phyloP scores from a whole-genome alignment of 1,139 yeast species.

The Debaryomycetaceae sp. region DNA sequence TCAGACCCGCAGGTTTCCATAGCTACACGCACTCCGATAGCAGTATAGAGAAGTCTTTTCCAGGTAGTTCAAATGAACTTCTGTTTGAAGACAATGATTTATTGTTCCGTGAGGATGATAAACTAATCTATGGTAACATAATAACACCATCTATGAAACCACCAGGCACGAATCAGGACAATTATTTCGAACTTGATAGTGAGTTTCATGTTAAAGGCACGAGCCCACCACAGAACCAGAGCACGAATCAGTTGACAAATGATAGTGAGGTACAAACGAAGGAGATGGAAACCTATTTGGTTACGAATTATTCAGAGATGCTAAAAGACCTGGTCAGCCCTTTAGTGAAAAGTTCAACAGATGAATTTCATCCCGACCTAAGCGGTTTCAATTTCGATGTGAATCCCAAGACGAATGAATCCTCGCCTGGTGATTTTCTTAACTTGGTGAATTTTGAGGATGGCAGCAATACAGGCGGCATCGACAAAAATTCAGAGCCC shows the following conservation, averaged over 20 bases:
- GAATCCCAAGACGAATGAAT: conserved; percentile 7
- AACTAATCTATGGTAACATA: conserved; percentile 10
- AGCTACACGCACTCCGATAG: conserved; percentile 9
- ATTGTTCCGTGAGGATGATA: conserved; percentile 5
- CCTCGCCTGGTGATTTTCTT: conserved; percentile 2
- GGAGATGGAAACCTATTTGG: neutral
- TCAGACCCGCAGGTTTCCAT: conserved; percentile 4
- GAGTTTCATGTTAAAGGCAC: neutral
- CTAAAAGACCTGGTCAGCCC: conserved; percentile 1
- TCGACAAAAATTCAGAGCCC: neutral
- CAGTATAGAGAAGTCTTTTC: neutral
- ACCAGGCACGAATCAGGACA: conserved; percentile 28
- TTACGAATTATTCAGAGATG: neutral
- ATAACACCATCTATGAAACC: conserved; percentile 44
- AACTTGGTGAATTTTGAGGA: conserved; percentile 1
- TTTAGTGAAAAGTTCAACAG: conserved; percentile 5
- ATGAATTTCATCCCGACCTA: conserved; percentile 12
- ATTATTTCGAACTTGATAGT: conserved; percentile 27
- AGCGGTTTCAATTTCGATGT: conserved; percentile 21
- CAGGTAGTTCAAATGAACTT: conserved; percentile 1
- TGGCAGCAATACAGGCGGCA: neutral
- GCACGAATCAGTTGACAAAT: neutral
- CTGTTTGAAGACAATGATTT: neutral
- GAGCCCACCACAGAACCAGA: neutral
- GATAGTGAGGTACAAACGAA: neutral